A percentile compares a stretch with the other conserved stretches of the same genome.
phyloP scores from a whole-genome alignment of 495 filamentous ascomycete genomes.

The Penicillium coprophilum region DNA sequence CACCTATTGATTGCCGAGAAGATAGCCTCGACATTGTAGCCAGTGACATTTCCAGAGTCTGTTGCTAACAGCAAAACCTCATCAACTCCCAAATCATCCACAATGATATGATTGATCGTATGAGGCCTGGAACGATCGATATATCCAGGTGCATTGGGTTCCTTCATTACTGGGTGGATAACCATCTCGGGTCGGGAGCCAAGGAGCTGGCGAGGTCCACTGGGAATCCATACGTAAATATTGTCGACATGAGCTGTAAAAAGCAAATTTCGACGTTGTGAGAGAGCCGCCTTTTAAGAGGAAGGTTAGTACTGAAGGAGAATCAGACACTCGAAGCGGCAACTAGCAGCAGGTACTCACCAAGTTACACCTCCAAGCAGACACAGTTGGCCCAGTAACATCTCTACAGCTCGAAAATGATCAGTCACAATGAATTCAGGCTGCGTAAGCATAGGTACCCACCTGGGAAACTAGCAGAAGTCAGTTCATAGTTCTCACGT shows the following conservation, averaged over 20 bases:
- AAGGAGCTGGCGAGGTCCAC: conserved; percentile 62
- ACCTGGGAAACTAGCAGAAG: conserved; percentile 24
- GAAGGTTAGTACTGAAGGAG: conserved; percentile 1
- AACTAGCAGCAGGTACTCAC: conserved; percentile 30
- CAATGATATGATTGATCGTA: conserved; percentile 72
- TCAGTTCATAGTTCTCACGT: conserved; percentile 22
- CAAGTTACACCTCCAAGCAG: conserved; percentile 53
- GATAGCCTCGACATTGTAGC: conserved; percentile 67
- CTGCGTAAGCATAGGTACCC: background rate
- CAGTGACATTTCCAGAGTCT: conserved; percentile 88
- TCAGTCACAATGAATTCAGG: conserved; percentile 8
- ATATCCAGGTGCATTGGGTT: conserved; percentile 47
- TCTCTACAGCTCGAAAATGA: conserved; percentile 31
- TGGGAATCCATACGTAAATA: conserved; percentile 74
- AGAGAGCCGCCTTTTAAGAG: conserved; percentile 48
- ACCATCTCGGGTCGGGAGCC: conserved; percentile 61
- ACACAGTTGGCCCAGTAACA: conserved; percentile 28
- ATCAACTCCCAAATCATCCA: conserved; percentile 75
- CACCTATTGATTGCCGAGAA: conserved; percentile 43
- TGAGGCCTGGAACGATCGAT: conserved; percentile 62
- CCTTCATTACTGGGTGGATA: conserved; percentile 59
- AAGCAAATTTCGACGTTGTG: conserved; percentile 63
- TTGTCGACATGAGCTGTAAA: conserved; percentile 72
- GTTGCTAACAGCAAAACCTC: conserved; percentile 76
- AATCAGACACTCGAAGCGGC: background rate